These are phyloP conservation scores for Crithidia acanthocephali DNA, from an alignment of 208 protist genomes.

Conservation along the genomic window DNA sequence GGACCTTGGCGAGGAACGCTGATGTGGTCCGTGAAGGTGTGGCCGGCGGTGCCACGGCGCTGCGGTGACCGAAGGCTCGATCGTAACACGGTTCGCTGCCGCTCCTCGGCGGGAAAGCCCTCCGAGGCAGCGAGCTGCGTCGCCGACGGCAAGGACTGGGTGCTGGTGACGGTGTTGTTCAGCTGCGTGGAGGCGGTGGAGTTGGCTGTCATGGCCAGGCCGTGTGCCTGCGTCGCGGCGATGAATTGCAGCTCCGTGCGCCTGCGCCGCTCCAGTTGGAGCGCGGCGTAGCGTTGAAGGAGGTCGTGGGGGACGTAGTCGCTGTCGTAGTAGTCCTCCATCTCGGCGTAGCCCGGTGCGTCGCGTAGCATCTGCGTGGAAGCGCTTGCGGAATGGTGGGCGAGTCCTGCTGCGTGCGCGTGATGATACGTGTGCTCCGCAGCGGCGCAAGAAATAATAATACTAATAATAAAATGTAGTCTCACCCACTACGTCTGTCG, in stretches of 20 bases:
- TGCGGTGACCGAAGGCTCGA: slow-evolving; percentile 13
- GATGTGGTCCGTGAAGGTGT: not conserved
- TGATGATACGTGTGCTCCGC: too few species aligned
- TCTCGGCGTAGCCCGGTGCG: slow-evolving; percentile 16
- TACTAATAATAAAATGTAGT: too few species aligned
- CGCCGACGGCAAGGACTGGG: not conserved
- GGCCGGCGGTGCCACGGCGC: slow-evolving; percentile 4
- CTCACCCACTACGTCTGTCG: too few species aligned
- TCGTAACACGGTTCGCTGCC: not conserved
- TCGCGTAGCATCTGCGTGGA: slow-evolving; percentile 17
- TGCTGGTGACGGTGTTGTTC: not conserved
- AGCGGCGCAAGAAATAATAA: too few species aligned
- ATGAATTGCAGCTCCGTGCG: slow-evolving; percentile 25
- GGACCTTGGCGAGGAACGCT: slow-evolving; percentile 12
- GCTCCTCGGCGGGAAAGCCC: not conserved
- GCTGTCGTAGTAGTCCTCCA: slow-evolving; percentile 59
- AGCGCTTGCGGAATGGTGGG: not conserved
- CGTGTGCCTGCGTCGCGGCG: slow-evolving; percentile 2
- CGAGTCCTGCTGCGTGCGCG: too few species aligned
- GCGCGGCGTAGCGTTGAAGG: slow-evolving; percentile 34
- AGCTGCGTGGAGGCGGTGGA: not conserved
- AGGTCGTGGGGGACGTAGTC: slow-evolving; percentile 44
- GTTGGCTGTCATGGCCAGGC: not conserved
- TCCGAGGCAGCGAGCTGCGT: not conserved
- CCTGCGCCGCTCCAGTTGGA: slow-evolving; percentile 20